Base-by-base conservation (phyloP, 2,329 filamentous ascomycete genomes). In the Hypoxylon sp. region DNA sequence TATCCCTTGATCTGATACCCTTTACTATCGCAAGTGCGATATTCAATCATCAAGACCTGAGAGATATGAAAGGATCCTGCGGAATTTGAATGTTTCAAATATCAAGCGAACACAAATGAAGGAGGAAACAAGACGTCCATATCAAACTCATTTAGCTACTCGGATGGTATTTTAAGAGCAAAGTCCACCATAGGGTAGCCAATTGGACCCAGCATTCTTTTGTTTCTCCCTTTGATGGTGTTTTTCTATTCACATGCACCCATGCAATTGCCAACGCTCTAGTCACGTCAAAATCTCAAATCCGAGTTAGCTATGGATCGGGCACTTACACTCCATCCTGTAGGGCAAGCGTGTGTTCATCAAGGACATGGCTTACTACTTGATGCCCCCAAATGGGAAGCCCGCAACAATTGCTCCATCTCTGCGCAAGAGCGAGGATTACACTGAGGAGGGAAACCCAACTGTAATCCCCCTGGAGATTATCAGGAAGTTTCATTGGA, bases 311-410 rank as follows among this genome's bases (percentile, higher is more conserved):
- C 59, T 58, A 65, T 68, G 63, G 74, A 78, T 78, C 80, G 82
- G 78, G 85, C 79, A 76, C 71, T 75, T 61, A 74, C 75, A 71
- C 69, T 72, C 67, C 58, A 52, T 67, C 56, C 29, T 53, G 45
- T 30, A 96, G 92, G 91, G 90, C 74, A 97, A 97, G 83, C 92
- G 95, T 73, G 83, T 97, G 74, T 97, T 98, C 82, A 96, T 99
- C 86, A 99, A 99, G 80, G 96, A 98, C 79, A 99, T 98, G 82
- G 90, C 92, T 60, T 91, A 97, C 80, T 98, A 98, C 79, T 85
- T 97, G 70, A 84, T 97, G 69, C 91, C 94, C 4, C 92, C 93
- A 2, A 83, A 91, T 68, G 84, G 85, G 48, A 86, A 91, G 74
- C 83, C 87, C 12, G 87, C 92, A 53, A 84, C 83, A 51, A 88